Conservation (phyloP, 2,329 filamentous ascomycete genomes). For the Xylariaceae sp. region DNA sequence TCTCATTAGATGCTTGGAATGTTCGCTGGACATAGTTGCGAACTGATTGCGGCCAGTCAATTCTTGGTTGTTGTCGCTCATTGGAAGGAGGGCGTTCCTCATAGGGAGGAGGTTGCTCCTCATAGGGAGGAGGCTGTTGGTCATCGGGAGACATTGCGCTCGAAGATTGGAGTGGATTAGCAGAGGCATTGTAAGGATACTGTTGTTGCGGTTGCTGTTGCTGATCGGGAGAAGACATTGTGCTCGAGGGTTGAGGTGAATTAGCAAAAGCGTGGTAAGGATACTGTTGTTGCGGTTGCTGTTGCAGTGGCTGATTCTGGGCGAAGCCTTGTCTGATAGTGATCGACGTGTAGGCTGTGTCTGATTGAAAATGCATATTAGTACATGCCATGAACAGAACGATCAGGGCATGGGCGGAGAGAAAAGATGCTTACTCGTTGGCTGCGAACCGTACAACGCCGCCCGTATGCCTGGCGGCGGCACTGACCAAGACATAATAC, state of each 20-base stretch:
- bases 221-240: constrained; percentile 25
- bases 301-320: constrained; percentile 31
- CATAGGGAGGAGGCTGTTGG: too few relatives aligned
- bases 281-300: constrained; percentile 28
- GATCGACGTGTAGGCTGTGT: constrained; percentile 42
- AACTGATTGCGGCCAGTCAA: constrained; percentile 77
- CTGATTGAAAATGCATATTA: constrained; percentile 32
- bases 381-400: constrained; percentile 12
- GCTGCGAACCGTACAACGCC: constrained; percentile 27
- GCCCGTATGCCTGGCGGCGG: constrained; percentile 31
- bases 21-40: constrained; percentile 85
- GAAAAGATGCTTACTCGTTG: constrained; percentile 23
- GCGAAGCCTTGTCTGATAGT: constrained; percentile 40
- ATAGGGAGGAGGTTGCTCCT: too few relatives aligned
- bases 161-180: constrained; percentile 34
- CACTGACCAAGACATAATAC: constrained; percentile 32
- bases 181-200: constrained; percentile 32
- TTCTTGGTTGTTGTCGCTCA: constrained; percentile 51
- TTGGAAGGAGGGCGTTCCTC: too few relatives aligned
- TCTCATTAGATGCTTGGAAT: constrained; percentile 70
- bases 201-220: constrained; percentile 21
- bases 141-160: constrained; percentile 27
- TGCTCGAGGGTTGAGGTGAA: constrained; percentile 31
- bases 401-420: not conserved
- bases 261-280: constrained; percentile 34